These are phyloP conservation scores for Albugo candida DNA, from an alignment of 352 stramenopile genomes.

Conservation along the genomic window DNA sequence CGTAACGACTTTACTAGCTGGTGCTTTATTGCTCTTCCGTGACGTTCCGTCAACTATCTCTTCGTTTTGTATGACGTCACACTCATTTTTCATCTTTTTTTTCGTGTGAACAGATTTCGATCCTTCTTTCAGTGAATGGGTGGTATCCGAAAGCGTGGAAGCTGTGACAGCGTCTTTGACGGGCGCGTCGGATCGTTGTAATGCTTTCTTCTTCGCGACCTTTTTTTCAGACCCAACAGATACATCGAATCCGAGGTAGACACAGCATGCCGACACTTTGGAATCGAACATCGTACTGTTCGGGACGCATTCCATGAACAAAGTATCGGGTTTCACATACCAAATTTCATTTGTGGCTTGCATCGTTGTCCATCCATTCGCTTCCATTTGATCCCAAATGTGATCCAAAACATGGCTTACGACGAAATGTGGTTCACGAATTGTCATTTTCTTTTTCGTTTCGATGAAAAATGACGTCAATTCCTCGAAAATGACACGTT, in stretches of 20 bases:
- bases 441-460: slow-evolving; percentile 1
- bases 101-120: not conserved
- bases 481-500: slow-evolving; percentile 17
- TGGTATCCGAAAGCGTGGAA: not conserved
- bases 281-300: slow-evolving; percentile 59
- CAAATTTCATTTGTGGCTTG: slow-evolving; percentile 22
- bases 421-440: slow-evolving; percentile 9
- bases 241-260: slow-evolving; percentile 23
- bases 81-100: not conserved
- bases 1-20: not conserved
- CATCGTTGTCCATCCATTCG: slow-evolving; percentile 38
- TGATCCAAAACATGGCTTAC: slow-evolving; percentile 17
- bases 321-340: slow-evolving; percentile 41
- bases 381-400: slow-evolving; percentile 34
- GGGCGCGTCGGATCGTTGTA: slow-evolving; percentile 2
- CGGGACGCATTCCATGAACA: slow-evolving; percentile 43
- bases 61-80: not conserved
- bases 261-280: slow-evolving; percentile 35
- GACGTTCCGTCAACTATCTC: not conserved
- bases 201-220: not conserved
- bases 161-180: not conserved
- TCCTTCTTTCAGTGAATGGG: not conserved
- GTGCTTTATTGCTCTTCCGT: not conserved
- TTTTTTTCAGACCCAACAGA: not conserved
- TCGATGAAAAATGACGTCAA: slow-evolving; percentile 7